Evolutionary conservation across 768 basidiomycete species (phyloP), one percentile per base, ranked within the genome.

Genomic region (Boletus reticulatus): DNA sequence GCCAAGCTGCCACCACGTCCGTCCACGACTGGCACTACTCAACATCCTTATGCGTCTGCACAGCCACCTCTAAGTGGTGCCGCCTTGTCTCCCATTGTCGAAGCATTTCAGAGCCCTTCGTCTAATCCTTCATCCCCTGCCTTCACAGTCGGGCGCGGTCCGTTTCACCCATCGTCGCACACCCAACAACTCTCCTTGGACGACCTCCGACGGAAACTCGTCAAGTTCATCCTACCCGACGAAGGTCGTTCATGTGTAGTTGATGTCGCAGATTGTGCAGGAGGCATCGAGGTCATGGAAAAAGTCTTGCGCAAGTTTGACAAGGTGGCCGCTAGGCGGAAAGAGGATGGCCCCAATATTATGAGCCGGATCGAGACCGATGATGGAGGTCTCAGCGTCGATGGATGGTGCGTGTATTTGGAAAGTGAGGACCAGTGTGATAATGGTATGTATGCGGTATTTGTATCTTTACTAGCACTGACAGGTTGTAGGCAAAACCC

Each of bases 271-370:
- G 84, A 90, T 27, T 94, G 91, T 65, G 78, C 77, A 2, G 87
- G 86, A 27, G 94, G 94, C 10, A 79, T 89, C 3, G 94, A 98
- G 64, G 84, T 98, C 3, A 79, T 98, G 48, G 89, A 92, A 61
- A 86, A 88, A 62, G 94, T 91, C 1, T 75, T 99, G 58, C 90
- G 84, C 68, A 99, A 99, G 72, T 90, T 96, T 61, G 85, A 85
- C 43, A 96, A 94, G 69, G 68, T 80, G 0, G 43, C 67, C 0
- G 60, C 73, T 10, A 77, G 77, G 56, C 75, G 72, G 50, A 57
- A 73, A 5, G 81, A 73, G 1, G 82, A 82, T 9, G 44, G 61
- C 4, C 77, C 80, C 48, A 74, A 71, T 31, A 75, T 75, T 46
- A 63, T 76, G 48, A 83, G 82, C 56, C 77, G 81, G 38, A 79